Conservation (phyloP, 2,329 filamentous ascomycete species). For the Sporothrix mexicana region DNA sequence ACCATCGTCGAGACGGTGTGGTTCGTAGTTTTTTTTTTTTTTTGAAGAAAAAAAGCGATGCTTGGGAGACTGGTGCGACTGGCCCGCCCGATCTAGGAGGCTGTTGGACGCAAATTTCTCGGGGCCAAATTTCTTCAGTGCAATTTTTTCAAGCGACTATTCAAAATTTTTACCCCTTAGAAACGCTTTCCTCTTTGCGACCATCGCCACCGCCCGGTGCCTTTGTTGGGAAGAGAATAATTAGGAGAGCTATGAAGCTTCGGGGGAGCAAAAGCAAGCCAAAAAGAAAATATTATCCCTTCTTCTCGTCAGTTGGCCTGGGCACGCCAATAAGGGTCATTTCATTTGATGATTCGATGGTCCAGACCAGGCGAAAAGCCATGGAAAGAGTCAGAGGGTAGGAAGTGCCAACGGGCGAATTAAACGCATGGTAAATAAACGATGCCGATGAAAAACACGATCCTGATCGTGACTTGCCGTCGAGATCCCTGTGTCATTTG, state of each 20-base stretch:
- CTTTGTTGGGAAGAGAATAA: conserved; percentile 5
- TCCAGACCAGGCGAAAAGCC: conserved; percentile 27
- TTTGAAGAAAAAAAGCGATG: no score
- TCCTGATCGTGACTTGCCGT: not conserved
- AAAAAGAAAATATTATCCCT: conserved; percentile 4
- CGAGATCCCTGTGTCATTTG: not conserved
- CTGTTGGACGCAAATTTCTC: not conserved
- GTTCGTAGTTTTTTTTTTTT: no score
- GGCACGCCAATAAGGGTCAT: not conserved
- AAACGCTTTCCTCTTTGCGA: conserved; percentile 15
- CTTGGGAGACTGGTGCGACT: not conserved
- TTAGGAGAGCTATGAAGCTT: not conserved
- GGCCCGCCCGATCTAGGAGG: conserved; percentile 1
- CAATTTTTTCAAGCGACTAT: not conserved
- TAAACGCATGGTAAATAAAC: conserved; percentile 17
- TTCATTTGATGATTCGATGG: conserved; percentile 9
- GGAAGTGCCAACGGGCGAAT: not conserved
- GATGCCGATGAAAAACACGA: not conserved
- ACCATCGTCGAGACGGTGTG: not conserved
- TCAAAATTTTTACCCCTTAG: not conserved
- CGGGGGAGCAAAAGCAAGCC: not conserved
- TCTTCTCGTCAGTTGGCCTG: no score
- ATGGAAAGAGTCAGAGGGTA: not conserved
- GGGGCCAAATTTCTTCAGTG: not conserved
- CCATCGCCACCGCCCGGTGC: conserved; percentile 16